Evolutionary conservation across 2,329 filamentous ascomycete genomes (phyloP).

Genomic region (Aschersonia sp.): DNA sequence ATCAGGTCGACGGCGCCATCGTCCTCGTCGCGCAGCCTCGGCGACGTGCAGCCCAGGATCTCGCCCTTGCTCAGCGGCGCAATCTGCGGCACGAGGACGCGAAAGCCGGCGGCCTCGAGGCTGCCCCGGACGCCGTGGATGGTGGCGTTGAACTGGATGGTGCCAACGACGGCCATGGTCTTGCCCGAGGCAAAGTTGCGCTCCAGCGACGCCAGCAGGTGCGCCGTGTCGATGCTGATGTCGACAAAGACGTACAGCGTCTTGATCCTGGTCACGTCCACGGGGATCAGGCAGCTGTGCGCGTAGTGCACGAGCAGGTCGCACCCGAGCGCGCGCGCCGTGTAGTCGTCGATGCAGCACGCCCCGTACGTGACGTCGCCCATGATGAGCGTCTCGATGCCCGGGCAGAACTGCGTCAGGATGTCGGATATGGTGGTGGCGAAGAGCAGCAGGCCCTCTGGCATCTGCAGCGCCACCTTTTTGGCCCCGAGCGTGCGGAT

Average conservation of each 20-base stretch:
- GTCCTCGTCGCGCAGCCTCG: conserved; percentile 43
- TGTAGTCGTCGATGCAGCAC: conserved; percentile 98
- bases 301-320: conserved; percentile 94
- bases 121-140: conserved; percentile 70
- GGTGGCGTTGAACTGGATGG: conserved; percentile 97
- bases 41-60: conserved; percentile 94
- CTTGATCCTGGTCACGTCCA: conserved; percentile 92
- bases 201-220: conserved; percentile 74
- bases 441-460: conserved; percentile 86
- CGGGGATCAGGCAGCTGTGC: conserved; percentile 89
- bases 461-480: conserved; percentile 89
- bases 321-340: conserved; percentile 81
- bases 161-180: conserved; percentile 84
- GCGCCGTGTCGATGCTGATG: conserved; percentile 84
- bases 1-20: conserved; percentile 56
- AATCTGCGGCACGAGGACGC: conserved; percentile 79
- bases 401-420: conserved; percentile 82
- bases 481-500: conserved; percentile 69
- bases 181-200: conserved; percentile 78
- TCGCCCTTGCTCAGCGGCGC: conserved; percentile 86
- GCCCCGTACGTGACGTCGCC: conserved; percentile 97
- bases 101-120: conserved; percentile 74
- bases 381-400: conserved; percentile 91
- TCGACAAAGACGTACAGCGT: conserved; percentile 97
- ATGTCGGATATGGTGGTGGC: conserved; percentile 97